phyloP scores from a whole-genome alignment of 345 rosid genomes.

The Salix arbutifolia region DNA sequence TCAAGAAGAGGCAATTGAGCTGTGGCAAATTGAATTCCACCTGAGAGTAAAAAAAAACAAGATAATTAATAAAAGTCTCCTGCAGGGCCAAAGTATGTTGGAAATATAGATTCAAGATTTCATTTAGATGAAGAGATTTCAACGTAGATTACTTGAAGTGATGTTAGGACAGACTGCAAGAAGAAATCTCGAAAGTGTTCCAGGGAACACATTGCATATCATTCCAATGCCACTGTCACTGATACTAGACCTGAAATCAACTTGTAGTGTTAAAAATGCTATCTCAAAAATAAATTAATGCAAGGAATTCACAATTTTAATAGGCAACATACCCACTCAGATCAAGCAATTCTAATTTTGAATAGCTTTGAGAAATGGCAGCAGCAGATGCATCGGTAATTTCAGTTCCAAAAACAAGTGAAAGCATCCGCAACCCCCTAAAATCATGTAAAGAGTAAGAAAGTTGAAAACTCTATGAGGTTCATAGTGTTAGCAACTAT shows the following conservation, averaged over 20 bases:
- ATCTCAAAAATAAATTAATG: not conserved
- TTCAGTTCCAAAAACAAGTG: constrained; percentile 85
- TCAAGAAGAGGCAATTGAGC: constrained; percentile 93
- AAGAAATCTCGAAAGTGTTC: constrained; percentile 71
- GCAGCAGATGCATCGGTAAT: constrained; percentile 94
- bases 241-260: constrained; percentile 74
- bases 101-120: not conserved
- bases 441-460: constrained; percentile 1
- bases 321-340: constrained; percentile 83
- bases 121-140: constrained; percentile 9
- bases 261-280: constrained; percentile 8
- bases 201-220: constrained; percentile 88
- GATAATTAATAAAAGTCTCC: not conserved
- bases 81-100: not conserved
- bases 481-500: not conserved
- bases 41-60: constrained; percentile 31
- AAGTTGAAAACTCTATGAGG: not conserved
- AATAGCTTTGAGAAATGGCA: constrained; percentile 74
- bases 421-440: constrained; percentile 89
- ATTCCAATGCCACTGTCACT: constrained; percentile 95
- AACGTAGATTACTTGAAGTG: constrained; percentile 74
- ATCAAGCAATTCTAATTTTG: constrained; percentile 84
- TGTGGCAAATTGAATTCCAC: constrained; percentile 97
- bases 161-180: constrained; percentile 96
- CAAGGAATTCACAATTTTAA: not conserved